A percentile compares a stretch with the other conserved stretches of the same genome.
Evolutionary conservation across 2,329 filamentous ascomycete genomes (phyloP).

Genomic region (Diaporthe eres): DNA sequence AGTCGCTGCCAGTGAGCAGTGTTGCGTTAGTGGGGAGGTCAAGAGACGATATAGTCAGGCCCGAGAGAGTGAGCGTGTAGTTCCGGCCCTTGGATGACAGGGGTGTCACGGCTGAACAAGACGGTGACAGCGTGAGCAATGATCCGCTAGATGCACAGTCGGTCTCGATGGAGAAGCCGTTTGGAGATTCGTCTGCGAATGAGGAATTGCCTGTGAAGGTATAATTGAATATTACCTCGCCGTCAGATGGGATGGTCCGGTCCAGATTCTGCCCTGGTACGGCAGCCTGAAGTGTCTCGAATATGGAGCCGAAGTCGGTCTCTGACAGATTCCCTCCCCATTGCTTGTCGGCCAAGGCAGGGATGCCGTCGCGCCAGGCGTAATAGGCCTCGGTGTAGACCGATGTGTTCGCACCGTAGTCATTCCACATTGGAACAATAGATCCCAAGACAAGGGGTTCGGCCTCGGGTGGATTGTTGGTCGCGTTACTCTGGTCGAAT

Average conservation of each 20-base stretch:
- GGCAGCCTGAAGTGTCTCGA: constrained; percentile 55
- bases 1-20: constrained; percentile 60
- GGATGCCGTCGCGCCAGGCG: constrained; percentile 63
- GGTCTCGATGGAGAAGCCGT: constrained; percentile 57
- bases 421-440: constrained; percentile 67
- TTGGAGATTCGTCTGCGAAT: constrained; percentile 54
- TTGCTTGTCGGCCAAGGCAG: constrained; percentile 65
- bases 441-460: constrained; percentile 61
- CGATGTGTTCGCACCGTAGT: constrained; percentile 66
- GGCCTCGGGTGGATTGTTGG: constrained; percentile 59
- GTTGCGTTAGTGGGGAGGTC: constrained; percentile 52
- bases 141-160: constrained; percentile 51
- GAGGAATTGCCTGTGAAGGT: constrained; percentile 45
- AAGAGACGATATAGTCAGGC: constrained; percentile 52
- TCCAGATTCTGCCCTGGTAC: constrained; percentile 66
- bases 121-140: constrained; percentile 50
- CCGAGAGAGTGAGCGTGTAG: constrained; percentile 65
- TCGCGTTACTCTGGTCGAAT: constrained; percentile 63
- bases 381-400: constrained; percentile 67
- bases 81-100: constrained; percentile 68
- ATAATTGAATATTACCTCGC: constrained; percentile 54
- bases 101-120: constrained; percentile 62
- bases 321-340: constrained; percentile 64
- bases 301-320: constrained; percentile 54
- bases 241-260: constrained; percentile 53